Evolutionary conservation across 2,329 filamentous ascomycete species (phyloP), one percentile per base, ranked within the genome.

Genomic region (Plenodomus biglobosus): DNA sequence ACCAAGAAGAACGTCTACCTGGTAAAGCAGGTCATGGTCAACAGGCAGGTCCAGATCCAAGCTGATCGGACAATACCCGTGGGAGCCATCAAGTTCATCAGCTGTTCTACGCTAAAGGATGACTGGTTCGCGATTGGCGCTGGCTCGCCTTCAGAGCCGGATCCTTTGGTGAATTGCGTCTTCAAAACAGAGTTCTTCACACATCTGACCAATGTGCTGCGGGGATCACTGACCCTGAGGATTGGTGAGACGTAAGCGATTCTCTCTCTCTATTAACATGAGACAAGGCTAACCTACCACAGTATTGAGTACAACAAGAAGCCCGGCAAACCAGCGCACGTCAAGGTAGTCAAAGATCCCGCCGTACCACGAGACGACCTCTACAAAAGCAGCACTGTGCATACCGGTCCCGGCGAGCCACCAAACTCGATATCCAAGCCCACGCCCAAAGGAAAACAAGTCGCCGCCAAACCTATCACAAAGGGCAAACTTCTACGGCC

Each of bases 101-200:
- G 90, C 62, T 78, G 83, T 4, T 96, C 92, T 2, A 90, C 82
- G 15, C 76, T 88, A 52, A 90, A 89, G 56, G 94, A 99, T 62
- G 94, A 99, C 73, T 99, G 94, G 94, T 96, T 99, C 72, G 90
- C 92, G 1, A 78, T 99, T 30, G 90, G 92, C 2, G 81, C 95
- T 38, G 90, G 89, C n/a, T 92, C 92, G 24, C 86, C 86, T 8
- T 90, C 95, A 67, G 92, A 97, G 69, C 81, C 94, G 0, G 94
- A 99, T 71, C 91, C 94, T n/a, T 79, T 99, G 18, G 74, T 99
- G 64, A 95, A 86, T 74, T 99, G 94, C 67, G 77, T 96, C 17
- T 85, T 99, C 73, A 99, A 99, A 78, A 99, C 94, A 0, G 94
- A 99, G 67, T 86, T 99, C 73, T 95, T 97, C 68, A 95, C 92